Evolutionary conservation across 2,329 filamentous ascomycete species (phyloP), one percentile per base, ranked within the genome.

Genomic region (Diaporthe citriasiana): DNA sequence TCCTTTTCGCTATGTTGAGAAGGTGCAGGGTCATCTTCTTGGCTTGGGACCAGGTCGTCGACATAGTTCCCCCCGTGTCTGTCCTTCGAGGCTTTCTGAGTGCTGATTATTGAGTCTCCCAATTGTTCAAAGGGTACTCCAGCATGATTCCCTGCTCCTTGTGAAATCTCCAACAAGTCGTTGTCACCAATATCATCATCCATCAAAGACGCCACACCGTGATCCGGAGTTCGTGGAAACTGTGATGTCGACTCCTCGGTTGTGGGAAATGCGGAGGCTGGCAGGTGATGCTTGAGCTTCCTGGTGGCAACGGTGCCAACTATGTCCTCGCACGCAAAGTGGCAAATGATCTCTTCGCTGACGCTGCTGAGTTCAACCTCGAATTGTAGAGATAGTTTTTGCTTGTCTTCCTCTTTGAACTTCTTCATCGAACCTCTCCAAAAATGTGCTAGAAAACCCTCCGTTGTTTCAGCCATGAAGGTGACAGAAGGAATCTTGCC

Each of bases 271-370:
- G 70, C 70, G 0, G 79, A 76, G 1, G 72, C 71, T 1, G 77
- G 74, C 17, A 79, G 51, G 10, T 68, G 75, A 51, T 79, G 78
- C 9, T 78, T 33, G 6, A 82, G 15, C 3, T 74, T 75, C 35
- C 72, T 77, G 0, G 80, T 78, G 19, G 88, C 80, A 42, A 85
- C 80, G 0, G 90, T 92, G 1, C 91, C 91, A 4, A 92, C 94
- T 78, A 98, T 93, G 56, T 95, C 92, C 83, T 98, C 96, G 77
- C 95, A 98, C 81, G 94, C 93, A 65, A 95, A 86, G 79, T 92
- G 90, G 75, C 91, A 94, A 33, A 87, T 87, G 45, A 97, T 89
- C 4, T 87, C 83, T 73, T 93, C 89, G 25, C 89, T 87, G 0
- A 85, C 80, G 6, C 84, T 84, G 1, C 82, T 87, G 27, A 95